Evolutionary conservation across 2,329 filamentous ascomycete genomes (phyloP).

Genomic region (Cryphonectria radicalis): DNA sequence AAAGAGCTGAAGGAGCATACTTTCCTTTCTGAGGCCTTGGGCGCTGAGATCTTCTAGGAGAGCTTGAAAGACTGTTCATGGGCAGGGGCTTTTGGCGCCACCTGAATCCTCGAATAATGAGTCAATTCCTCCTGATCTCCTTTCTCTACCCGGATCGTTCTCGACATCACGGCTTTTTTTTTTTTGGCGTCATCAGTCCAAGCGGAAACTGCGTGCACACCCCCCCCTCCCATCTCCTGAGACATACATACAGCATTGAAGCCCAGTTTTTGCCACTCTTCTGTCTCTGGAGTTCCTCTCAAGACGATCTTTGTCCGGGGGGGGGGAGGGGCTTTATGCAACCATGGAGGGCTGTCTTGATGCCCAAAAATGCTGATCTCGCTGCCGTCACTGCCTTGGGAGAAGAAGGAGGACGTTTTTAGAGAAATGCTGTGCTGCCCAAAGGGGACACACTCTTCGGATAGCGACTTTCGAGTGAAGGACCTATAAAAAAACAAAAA

Average conservation of each 20-base stretch:
- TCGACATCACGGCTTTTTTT: not conserved
- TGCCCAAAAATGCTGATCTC: conserved; percentile 2
- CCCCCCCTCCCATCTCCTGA: no score
- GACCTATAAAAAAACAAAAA: not conserved
- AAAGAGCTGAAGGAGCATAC: not conserved
- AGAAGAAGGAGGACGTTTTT: no score
- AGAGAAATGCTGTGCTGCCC: not conserved
- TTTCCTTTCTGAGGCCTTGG: not conserved
- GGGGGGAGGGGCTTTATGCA: not conserved
- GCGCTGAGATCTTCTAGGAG: not conserved
- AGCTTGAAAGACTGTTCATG: not conserved
- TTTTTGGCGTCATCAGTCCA: not conserved
- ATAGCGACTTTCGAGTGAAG: not conserved
- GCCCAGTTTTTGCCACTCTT: conserved; percentile 2
- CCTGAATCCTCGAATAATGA: not conserved
- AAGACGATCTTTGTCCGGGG: conserved; percentile 1
- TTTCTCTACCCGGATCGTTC: not conserved
- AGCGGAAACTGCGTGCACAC: not conserved
- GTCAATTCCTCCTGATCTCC: not conserved
- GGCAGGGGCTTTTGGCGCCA: not conserved
- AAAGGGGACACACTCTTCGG: not conserved
- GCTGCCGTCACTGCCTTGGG: not conserved
- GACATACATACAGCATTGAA: not conserved
- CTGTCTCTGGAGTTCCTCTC: not conserved
- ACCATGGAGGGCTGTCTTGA: not conserved